A percentile compares a stretch with the other conserved stretches of the same genome.
phyloP scores from a whole-genome alignment of 2,329 filamentous ascomycete species.

The Sporothrix curviconia region DNA sequence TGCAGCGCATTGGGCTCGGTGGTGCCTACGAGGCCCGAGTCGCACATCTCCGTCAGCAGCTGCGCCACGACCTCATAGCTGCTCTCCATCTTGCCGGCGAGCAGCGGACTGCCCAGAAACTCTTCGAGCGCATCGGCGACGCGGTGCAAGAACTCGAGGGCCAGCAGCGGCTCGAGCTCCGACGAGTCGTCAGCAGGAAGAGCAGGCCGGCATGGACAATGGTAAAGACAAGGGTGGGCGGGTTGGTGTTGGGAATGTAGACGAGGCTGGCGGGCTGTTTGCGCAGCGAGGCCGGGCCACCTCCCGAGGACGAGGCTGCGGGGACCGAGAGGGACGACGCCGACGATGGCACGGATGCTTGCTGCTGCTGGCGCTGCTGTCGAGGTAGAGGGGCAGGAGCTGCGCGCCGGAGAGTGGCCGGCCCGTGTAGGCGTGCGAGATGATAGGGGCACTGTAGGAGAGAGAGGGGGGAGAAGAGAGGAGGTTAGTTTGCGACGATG shows the following conservation, averaged over 20 bases:
- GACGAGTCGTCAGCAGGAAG: slow-evolving; percentile 75
- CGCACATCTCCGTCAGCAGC: slow-evolving; percentile 91
- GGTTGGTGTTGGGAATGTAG: slow-evolving; percentile 74
- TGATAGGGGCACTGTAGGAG: slow-evolving; percentile 61
- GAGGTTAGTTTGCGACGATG: background rate
- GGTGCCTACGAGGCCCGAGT: slow-evolving; percentile 79
- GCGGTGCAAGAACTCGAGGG: slow-evolving; percentile 90
- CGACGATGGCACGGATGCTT: background rate
- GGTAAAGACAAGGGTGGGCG: slow-evolving; percentile 83
- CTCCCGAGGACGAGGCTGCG: background rate
- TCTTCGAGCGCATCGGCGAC: slow-evolving; percentile 90
- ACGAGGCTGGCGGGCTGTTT: slow-evolving; percentile 77
- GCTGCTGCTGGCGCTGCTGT: slow-evolving; percentile 48
- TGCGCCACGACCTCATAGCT: slow-evolving; percentile 94
- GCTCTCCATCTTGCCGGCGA: slow-evolving; percentile 78
- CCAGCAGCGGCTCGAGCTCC: slow-evolving; percentile 82
- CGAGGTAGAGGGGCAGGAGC: slow-evolving; percentile 79
- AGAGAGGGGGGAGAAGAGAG: background rate
- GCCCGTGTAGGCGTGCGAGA: slow-evolving; percentile 82
- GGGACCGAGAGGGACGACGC: background rate
- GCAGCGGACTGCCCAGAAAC: slow-evolving; percentile 80
- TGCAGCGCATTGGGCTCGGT: slow-evolving; percentile 90
- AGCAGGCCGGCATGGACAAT: slow-evolving; percentile 78
- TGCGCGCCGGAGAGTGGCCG: slow-evolving; percentile 70
- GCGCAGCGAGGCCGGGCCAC: background rate